These are phyloP conservation scores for Ophiognomonia clavigignenti-juglandacearum DNA, from an alignment of 2,329 filamentous ascomycete genomes.

Conservation along the genomic window DNA sequence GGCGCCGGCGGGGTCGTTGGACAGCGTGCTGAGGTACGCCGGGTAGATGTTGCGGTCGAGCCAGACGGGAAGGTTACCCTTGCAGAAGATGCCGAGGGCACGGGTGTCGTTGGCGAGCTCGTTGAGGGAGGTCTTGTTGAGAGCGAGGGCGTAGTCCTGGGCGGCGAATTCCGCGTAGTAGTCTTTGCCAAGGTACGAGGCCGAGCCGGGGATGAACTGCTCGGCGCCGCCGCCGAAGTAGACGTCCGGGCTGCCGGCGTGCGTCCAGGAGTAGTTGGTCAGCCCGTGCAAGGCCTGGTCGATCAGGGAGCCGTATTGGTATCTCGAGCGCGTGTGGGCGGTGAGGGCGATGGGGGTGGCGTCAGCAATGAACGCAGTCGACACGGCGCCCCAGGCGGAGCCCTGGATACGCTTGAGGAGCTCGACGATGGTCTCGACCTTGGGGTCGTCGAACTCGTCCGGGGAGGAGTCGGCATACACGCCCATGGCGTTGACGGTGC, in stretches of 20 bases:
- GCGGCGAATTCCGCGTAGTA: conserved; percentile 76
- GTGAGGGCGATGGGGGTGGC: conserved; percentile 74
- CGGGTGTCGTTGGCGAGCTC: conserved; percentile 52
- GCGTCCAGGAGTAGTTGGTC: conserved; percentile 77
- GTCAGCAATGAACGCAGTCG: conserved; percentile 77
- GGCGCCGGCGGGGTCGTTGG: conserved; percentile 65
- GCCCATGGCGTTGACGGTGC: conserved; percentile 74
- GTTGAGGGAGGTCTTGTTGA: conserved; percentile 69
- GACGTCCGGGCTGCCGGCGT: conserved; percentile 70
- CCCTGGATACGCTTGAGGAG: conserved; percentile 60
- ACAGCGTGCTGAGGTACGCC: conserved; percentile 60
- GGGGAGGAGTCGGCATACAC: conserved; percentile 75
- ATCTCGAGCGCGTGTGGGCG: conserved; percentile 67
- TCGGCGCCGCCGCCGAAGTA: conserved; percentile 80
- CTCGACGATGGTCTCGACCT: conserved; percentile 79
- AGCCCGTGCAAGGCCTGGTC: conserved; percentile 73
- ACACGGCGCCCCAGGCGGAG: conserved; percentile 61
- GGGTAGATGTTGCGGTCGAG: conserved; percentile 79
- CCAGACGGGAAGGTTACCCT: conserved; percentile 75
- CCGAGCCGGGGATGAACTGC: conserved; percentile 64
- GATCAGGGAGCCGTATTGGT: conserved; percentile 66
- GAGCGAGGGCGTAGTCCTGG: conserved; percentile 64
- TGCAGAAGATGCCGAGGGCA: conserved; percentile 74
- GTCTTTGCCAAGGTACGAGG: conserved; percentile 65
- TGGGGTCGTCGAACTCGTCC: conserved; percentile 74